A percentile compares a stretch with the other conserved stretches of the same genome.
Conservation (phyloP, 495 filamentous ascomycete genomes). For the Neurospora sublineolata region DNA sequence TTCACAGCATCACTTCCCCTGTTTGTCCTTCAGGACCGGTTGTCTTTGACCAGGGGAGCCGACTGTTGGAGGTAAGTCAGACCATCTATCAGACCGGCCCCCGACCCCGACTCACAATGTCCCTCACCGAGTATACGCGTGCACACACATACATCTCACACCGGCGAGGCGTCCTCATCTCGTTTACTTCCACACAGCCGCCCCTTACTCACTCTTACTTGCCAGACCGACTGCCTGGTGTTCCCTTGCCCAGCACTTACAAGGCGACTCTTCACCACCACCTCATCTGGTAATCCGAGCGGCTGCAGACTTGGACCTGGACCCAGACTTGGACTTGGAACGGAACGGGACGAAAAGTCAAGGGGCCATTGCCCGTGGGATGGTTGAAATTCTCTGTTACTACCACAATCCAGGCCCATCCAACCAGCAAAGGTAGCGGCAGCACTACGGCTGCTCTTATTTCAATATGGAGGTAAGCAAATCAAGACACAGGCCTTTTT, state of each 20-base stretch:
- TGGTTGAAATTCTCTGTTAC: not conserved
- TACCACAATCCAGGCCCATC: not conserved
- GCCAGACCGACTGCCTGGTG: not conserved
- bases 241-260: not conserved
- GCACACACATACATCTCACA: not conserved
- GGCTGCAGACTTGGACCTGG: not conserved
- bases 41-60: not conserved
- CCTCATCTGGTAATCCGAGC: not conserved
- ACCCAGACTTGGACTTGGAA: not conserved
- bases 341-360: not conserved
- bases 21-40: not conserved
- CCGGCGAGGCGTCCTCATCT: not conserved
- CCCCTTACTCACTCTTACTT: not conserved
- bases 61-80: not conserved
- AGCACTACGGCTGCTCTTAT: not conserved
- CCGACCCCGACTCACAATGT: not conserved
- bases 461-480: not conserved
- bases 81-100: not conserved
- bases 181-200: not conserved
- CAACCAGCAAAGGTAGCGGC: not conserved
- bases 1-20: not conserved
- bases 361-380: not conserved
- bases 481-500: not conserved
- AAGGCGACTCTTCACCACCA: not conserved
- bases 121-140: not conserved